phyloP scores from a whole-genome alignment of 306 rosid genomes.

The Malus asiatica region DNA sequence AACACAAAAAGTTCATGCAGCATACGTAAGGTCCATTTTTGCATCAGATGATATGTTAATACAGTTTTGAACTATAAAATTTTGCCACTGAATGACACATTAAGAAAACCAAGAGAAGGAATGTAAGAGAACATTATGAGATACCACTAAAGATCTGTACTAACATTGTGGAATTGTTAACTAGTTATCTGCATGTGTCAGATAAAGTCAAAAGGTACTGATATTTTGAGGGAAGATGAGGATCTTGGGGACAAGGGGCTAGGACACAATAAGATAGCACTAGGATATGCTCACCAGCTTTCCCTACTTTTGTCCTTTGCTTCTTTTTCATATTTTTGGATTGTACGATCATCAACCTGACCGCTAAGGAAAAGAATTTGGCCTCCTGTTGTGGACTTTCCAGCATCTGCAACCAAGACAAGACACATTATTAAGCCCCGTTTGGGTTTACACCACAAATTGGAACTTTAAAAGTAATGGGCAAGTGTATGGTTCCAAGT shows the following conservation, averaged over 20 bases:
- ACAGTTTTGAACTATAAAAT: neutral
- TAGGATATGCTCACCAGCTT: slow-evolving; percentile 71
- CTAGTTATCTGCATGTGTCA: neutral
- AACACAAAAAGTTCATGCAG: neutral
- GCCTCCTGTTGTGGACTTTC: slow-evolving; percentile 97
- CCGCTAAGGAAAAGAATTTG: slow-evolving; percentile 98
- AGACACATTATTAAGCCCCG: neutral
- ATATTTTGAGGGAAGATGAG: neutral
- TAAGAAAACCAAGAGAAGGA: neutral
- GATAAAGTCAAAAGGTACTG: neutral
- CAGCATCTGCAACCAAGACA: slow-evolving; percentile 63
- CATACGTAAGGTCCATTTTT: neutral
- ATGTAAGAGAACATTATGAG: neutral
- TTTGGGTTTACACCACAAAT: neutral
- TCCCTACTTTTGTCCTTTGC: slow-evolving; percentile 99
- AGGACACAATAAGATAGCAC: neutral
- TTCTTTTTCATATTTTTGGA: slow-evolving; percentile 95
- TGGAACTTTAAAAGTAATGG: neutral
- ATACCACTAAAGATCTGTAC: neutral
- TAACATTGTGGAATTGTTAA: neutral
- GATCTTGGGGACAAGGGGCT: neutral
- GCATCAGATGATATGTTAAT: neutral
- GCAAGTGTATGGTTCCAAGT: neutral
- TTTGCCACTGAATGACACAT: neutral
- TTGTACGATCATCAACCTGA: slow-evolving; percentile 95